A percentile compares a stretch with the other conserved stretches of the same genome.
Evolutionary conservation across 441 rosid genomes (phyloP).

Genomic region (Geranium incanum): DNA sequence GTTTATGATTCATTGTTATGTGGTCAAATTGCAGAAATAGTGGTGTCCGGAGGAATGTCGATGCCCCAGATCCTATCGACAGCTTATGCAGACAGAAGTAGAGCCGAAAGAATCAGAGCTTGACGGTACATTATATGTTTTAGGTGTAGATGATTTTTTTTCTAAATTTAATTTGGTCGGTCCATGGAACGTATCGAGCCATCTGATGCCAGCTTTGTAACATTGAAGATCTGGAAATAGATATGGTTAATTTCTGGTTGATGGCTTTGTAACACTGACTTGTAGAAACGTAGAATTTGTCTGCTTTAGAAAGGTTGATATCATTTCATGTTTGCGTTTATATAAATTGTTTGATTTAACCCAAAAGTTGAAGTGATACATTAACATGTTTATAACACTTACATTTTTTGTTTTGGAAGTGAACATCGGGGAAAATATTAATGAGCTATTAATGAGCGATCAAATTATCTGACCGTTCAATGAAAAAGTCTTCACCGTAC

Average conservation of each 20-base stretch:
- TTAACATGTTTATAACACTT: too few species aligned
- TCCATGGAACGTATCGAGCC: background rate
- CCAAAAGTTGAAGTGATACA: too few species aligned
- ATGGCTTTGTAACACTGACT: background rate
- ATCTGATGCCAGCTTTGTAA: background rate
- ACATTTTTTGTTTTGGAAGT: too few species aligned
- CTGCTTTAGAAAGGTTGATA: background rate
- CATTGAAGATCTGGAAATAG: background rate
- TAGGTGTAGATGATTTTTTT: background rate
- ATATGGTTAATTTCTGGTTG: background rate
- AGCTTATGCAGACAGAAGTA: constrained; percentile 14
- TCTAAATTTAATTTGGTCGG: background rate
- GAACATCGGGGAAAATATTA: too few species aligned
- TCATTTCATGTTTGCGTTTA: too few species aligned
- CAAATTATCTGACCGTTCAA: too few species aligned
- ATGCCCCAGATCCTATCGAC: constrained; percentile 89
- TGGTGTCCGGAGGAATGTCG: constrained; percentile 95
- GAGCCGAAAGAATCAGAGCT: constrained; percentile 17
- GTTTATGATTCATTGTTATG: background rate
- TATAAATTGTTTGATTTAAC: too few species aligned
- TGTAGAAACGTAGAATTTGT: background rate
- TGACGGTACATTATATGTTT: constrained; percentile 3
- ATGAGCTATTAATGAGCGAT: too few species aligned
- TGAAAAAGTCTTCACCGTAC: too few species aligned
- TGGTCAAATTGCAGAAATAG: constrained; percentile 62